Evolutionary conservation across 768 basidiomycete species (phyloP).

Genomic region (Infundibulicybe gibba): DNA sequence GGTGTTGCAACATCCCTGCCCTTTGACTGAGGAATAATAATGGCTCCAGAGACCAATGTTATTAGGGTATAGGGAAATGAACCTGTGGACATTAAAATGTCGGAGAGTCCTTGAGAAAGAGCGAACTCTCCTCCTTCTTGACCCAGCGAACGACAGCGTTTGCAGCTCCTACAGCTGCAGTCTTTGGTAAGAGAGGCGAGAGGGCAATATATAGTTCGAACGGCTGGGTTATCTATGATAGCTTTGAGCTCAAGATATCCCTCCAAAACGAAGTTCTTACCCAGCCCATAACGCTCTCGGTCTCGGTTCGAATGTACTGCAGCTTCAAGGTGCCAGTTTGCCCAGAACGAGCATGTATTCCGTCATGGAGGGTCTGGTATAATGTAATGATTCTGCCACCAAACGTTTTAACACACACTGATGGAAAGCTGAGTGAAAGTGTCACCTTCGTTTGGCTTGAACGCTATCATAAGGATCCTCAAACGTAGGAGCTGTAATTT

Average conservation of each 20-base stretch:
- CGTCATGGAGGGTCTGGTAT: slow-evolving; percentile 86
- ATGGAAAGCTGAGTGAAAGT: not conserved
- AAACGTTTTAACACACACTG: not conserved
- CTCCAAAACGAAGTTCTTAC: slow-evolving; percentile 46
- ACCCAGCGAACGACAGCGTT: slow-evolving; percentile 91
- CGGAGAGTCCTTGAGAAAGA: slow-evolving; percentile 89
- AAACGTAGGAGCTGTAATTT: slow-evolving; percentile 82
- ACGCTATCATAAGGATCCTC: slow-evolving; percentile 78
- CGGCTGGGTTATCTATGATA: slow-evolving; percentile 77
- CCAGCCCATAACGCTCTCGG: slow-evolving; percentile 93
- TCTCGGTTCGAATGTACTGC: slow-evolving; percentile 81
- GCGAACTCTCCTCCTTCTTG: slow-evolving; percentile 74
- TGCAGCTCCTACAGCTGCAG: slow-evolving; percentile 82
- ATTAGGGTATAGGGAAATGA: no score
- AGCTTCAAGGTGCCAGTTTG: slow-evolving; percentile 80
- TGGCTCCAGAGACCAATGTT: no score
- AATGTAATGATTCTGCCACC: slow-evolving; percentile 67
- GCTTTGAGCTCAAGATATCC: not conserved
- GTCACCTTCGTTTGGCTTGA: slow-evolving; percentile 59
- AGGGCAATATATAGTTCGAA: slow-evolving; percentile 89
- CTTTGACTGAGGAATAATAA: no score
- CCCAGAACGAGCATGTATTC: slow-evolving; percentile 86
- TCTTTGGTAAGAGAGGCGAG: slow-evolving; percentile 84
- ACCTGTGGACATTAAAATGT: slow-evolving; percentile 55
- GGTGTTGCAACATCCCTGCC: no score